Conservation (phyloP, 305 asterid species). For the Fraxinus floribunda region DNA sequence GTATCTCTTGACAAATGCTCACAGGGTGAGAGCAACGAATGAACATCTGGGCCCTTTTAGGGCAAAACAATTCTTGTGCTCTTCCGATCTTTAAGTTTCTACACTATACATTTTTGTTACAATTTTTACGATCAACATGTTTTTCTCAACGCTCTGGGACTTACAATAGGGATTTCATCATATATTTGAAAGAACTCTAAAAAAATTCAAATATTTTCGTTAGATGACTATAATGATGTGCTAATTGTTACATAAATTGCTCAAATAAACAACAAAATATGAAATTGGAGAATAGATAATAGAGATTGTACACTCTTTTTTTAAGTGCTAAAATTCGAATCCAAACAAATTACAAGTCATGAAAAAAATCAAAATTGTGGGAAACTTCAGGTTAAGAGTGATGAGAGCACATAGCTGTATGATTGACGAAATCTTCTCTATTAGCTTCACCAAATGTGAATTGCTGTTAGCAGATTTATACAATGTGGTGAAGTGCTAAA, state of each 20-base stretch:
- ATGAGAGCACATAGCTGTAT: not conserved
- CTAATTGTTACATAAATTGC: not conserved
- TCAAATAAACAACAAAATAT: not conserved
- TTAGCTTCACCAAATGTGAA: slow-evolving; percentile 56
- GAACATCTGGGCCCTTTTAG: not conserved
- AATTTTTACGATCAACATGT: too few species aligned
- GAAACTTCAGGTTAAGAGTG: not conserved
- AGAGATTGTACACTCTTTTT: not conserved
- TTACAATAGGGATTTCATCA: too few species aligned
- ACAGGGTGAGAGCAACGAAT: too few species aligned
- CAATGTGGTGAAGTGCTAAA: slow-evolving; percentile 39
- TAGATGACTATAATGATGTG: not conserved
- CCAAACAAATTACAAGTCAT: not conserved
- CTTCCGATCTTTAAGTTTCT: too few species aligned
- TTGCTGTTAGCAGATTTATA: slow-evolving; percentile 38
- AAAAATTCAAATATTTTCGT: not conserved
- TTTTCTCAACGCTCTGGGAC: too few species aligned
- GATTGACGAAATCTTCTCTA: slow-evolving; percentile 36
- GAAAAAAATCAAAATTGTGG: not conserved
- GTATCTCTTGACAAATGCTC: not conserved
- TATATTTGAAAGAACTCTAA: not conserved
- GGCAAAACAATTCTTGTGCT: too few species aligned
- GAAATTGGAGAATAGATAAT: not conserved
- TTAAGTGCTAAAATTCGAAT: not conserved
- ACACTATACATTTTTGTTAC: too few species aligned